Evolutionary conservation across 2,329 filamentous ascomycete genomes (phyloP).

Genomic region (Xylaria sp.): DNA sequence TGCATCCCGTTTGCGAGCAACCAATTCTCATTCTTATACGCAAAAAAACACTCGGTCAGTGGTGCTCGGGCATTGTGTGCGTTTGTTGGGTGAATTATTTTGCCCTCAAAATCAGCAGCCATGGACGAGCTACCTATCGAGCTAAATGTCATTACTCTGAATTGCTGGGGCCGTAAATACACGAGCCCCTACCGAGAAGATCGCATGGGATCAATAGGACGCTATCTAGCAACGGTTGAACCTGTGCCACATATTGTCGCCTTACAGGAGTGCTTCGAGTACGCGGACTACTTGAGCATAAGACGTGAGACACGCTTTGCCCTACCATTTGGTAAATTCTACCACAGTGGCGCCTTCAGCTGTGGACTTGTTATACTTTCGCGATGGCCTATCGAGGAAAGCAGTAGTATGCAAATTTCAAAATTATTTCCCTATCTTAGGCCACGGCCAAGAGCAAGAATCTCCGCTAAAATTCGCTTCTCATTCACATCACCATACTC

Average conservation of each 20-base stretch:
- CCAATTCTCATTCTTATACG: background rate
- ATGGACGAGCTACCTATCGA: slow-evolving; percentile 59
- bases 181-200: slow-evolving; percentile 80
- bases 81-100: background rate
- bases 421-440: background rate
- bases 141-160: slow-evolving; percentile 86
- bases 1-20: background rate
- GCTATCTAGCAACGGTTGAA: slow-evolving; percentile 73
- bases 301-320: slow-evolving; percentile 76
- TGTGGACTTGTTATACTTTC: slow-evolving; percentile 89
- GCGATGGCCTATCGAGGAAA: slow-evolving; percentile 91
- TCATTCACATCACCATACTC: background rate
- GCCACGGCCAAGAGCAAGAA: background rate
- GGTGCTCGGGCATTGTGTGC: background rate
- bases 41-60: background rate
- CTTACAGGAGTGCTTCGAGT: slow-evolving; percentile 95
- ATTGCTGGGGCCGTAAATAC: slow-evolving; percentile 96
- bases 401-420: slow-evolving; percentile 54
- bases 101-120: slow-evolving; percentile 3
- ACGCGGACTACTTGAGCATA: slow-evolving; percentile 83
- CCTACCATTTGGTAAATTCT: slow-evolving; percentile 93
- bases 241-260: slow-evolving; percentile 85
- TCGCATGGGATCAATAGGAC: slow-evolving; percentile 85
- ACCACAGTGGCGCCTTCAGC: slow-evolving; percentile 88
- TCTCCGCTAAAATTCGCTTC: background rate